phyloP scores from a whole-genome alignment of 2,329 filamentous ascomycete species.

The Aureobasidium uvarum region DNA sequence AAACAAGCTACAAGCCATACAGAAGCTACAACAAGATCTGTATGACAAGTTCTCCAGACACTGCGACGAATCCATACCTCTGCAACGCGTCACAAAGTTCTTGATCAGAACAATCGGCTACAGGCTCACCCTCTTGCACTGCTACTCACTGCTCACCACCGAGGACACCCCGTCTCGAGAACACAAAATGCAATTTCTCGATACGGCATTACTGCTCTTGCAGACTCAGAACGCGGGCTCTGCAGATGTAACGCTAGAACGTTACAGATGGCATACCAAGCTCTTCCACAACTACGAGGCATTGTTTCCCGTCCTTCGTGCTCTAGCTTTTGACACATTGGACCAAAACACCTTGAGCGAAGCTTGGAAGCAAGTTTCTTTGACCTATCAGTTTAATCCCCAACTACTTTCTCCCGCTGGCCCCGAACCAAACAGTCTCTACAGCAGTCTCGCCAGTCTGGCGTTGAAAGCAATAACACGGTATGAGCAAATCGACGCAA shows the following conservation, averaged over 20 bases:
- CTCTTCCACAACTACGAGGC: not conserved
- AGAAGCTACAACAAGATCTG: slow-evolving; percentile 35
- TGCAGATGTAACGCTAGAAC: not conserved
- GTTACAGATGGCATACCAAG: slow-evolving; percentile 1
- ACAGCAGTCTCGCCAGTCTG: not conserved
- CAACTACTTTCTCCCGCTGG: not conserved
- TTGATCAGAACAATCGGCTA: not conserved
- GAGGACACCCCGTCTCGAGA: not conserved
- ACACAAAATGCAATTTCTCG: not conserved
- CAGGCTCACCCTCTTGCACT: not conserved
- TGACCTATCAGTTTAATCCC: not conserved
- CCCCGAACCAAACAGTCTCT: not conserved
- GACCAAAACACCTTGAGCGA: not conserved
- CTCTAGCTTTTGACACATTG: not conserved
- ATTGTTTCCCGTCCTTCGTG: not conserved
- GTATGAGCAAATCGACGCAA: not conserved
- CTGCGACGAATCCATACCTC: slow-evolving; percentile 45
- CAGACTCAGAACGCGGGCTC: not conserved
- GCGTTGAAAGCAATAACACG: not conserved
- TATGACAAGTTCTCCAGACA: slow-evolving; percentile 45
- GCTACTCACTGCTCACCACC: not conserved
- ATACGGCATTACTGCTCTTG: not conserved
- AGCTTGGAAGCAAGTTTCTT: not conserved
- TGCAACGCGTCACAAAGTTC: slow-evolving; percentile 41
- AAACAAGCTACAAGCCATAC: slow-evolving; percentile 11